Percentiles rank a stretch among this genome's conserved stretches.
Conservation (phyloP, 164 flowering plant species). For the Cinnamomum chago region DNA sequence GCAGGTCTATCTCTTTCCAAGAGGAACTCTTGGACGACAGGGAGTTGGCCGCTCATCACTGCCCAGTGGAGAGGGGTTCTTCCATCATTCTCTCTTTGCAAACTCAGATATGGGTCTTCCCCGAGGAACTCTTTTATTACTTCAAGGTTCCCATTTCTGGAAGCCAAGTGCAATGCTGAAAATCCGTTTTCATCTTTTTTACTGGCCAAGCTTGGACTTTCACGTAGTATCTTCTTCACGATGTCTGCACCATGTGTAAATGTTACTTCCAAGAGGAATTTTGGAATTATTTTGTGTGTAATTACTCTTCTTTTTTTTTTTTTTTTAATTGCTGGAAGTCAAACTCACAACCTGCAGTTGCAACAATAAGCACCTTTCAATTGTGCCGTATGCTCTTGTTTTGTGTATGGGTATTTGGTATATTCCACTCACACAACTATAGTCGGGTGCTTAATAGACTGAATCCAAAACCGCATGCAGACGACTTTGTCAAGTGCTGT, state of each 20-base stretch:
- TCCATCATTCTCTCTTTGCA: background rate
- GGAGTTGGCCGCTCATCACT: background rate
- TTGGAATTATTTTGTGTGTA: background rate
- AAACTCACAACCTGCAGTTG: too few relatives aligned
- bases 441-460: too few relatives aligned
- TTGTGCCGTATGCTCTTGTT: too few relatives aligned
- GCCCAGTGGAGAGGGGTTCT: background rate
- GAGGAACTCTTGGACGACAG: background rate
- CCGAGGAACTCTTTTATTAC: background rate
- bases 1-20: background rate
- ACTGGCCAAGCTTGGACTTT: background rate
- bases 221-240: background rate
- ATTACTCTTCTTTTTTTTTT: too few relatives aligned
- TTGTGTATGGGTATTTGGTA: too few relatives aligned
- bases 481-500: too few relatives aligned
- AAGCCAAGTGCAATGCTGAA: slow-evolving; percentile 6
- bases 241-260: background rate
- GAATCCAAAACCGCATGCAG: too few relatives aligned
- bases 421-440: too few relatives aligned
- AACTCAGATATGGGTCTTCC: background rate
- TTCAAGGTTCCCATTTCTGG: background rate
- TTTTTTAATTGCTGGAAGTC: too few relatives aligned
- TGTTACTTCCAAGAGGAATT: too few relatives aligned
- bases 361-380: too few relatives aligned
- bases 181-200: background rate